These are phyloP conservation scores for Podospora bellae-mahoneyi DNA, from an alignment of 495 filamentous ascomycete genomes.

Conservation along the genomic window DNA sequence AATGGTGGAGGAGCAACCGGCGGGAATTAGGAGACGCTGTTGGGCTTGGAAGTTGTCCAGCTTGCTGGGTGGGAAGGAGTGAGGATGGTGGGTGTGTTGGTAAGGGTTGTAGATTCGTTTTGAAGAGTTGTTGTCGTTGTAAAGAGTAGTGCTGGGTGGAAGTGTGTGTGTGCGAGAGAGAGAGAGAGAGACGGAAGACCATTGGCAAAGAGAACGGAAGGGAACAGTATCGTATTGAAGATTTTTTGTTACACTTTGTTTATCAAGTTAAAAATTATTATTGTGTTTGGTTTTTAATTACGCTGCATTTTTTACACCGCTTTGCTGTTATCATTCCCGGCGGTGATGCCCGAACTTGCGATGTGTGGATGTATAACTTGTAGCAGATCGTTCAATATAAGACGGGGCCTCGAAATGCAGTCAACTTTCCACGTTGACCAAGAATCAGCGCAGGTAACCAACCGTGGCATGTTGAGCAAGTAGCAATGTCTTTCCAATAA, in stretches of 20 bases:
- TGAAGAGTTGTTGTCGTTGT: not conserved
- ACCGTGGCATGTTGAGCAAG: too few species aligned
- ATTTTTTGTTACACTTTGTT: not conserved
- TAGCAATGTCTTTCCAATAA: too few species aligned
- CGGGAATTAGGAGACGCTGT: conserved; percentile 29
- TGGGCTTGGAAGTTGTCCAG: conserved; percentile 13
- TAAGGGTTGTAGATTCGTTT: conserved; percentile 12
- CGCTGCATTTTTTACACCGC: not conserved
- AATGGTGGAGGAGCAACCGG: conserved; percentile 6
- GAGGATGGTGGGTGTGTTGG: conserved; percentile 16
- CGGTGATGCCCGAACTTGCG: not conserved
- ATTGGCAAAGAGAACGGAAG: not conserved
- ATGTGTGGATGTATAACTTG: not conserved
- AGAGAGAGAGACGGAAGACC: too few species aligned
- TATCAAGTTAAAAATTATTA: not conserved
- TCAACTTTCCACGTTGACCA: too few species aligned
- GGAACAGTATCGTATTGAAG: not conserved
- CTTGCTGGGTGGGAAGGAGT: conserved; percentile 7
- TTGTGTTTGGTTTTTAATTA: not conserved
- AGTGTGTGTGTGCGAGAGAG: too few species aligned
- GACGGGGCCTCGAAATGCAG: too few species aligned
- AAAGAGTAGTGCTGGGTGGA: not conserved
- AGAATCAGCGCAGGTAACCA: too few species aligned
- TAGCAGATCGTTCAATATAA: too few species aligned
- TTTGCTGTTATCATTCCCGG: not conserved